A percentile compares a stretch with the other conserved stretches of the same genome.
Conservation (phyloP, 1,284 basidiomycete species). For the Ustanciosporium gigantosporum region DNA sequence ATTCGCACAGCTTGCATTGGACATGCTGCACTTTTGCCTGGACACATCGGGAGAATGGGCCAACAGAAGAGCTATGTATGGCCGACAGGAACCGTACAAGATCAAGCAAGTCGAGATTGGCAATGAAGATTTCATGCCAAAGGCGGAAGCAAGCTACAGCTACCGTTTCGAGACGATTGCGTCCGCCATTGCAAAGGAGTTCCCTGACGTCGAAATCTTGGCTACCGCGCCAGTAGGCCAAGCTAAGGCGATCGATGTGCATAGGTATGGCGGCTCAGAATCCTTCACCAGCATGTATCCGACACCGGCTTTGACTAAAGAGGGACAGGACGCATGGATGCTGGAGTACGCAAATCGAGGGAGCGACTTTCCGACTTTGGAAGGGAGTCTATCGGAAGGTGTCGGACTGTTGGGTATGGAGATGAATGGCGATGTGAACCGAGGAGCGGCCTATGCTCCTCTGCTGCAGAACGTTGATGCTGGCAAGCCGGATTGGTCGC, state of each 20-base stretch:
- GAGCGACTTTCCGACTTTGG: slow-evolving; percentile 64
- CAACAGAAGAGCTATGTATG: not conserved
- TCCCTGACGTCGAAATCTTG: slow-evolving; percentile 65
- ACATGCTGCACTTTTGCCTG: slow-evolving; percentile 1
- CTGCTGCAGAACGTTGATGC: slow-evolving; percentile 65
- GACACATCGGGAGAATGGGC: not conserved
- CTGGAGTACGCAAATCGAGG: slow-evolving; percentile 74
- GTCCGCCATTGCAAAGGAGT: slow-evolving; percentile 66
- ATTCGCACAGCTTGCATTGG: slow-evolving; percentile 65
- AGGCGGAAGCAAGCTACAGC: slow-evolving; percentile 57
- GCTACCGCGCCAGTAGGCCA: not conserved
- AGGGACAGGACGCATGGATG: slow-evolving; percentile 46
- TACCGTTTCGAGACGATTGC: slow-evolving; percentile 70
- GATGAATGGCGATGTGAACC: slow-evolving; percentile 66
- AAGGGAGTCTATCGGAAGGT: slow-evolving; percentile 67
- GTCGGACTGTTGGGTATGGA: slow-evolving; percentile 75
- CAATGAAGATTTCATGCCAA: slow-evolving; percentile 62
- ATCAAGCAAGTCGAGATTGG: slow-evolving; percentile 69
- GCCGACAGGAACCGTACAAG: slow-evolving; percentile 65
- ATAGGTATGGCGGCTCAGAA: not conserved
- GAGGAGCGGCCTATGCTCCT: slow-evolving; percentile 72
- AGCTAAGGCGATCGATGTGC: not conserved
- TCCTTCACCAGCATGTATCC: not conserved
- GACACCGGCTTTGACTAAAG: not conserved
- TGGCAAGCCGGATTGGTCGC: slow-evolving; percentile 64